A percentile compares a stretch with the other conserved stretches of the same genome.
These are phyloP conservation scores for Chlamydomonas schloesseri DNA, from an alignment of 139 green algal genomes.

Conservation along the genomic window DNA sequence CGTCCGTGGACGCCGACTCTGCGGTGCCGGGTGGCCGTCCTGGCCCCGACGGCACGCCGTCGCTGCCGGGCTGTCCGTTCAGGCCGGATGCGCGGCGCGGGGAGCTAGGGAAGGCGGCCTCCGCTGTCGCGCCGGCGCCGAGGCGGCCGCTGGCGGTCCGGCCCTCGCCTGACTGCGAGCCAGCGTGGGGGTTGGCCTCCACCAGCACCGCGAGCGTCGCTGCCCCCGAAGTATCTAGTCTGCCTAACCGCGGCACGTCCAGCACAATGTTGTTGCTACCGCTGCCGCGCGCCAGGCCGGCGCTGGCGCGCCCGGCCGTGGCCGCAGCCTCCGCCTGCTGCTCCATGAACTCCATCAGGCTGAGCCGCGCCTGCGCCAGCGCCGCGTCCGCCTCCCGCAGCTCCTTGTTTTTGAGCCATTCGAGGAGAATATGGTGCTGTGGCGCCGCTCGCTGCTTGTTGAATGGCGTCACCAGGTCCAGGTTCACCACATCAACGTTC, in stretches of 20 bases:
- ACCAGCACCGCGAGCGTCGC: slow-evolving; percentile 6
- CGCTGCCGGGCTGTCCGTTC: neutral
- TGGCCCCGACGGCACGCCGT: neutral
- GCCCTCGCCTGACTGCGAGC: neutral
- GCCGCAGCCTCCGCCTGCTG: slow-evolving; percentile 5
- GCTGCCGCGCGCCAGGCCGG: neutral
- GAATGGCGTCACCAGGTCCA: slow-evolving; percentile 35
- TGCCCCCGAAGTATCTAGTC: slow-evolving; percentile 3
- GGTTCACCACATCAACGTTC: slow-evolving; percentile 24
- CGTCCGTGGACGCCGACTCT: slow-evolving; percentile 21
- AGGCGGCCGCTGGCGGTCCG: neutral
- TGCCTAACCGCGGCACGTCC: neutral
- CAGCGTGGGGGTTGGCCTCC: neutral
- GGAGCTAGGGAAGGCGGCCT: neutral
- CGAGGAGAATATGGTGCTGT: slow-evolving; percentile 32
- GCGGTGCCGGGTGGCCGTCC: slow-evolving; percentile 12
- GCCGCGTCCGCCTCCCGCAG: slow-evolving; percentile 27
- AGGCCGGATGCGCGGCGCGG: neutral
- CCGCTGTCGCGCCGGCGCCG: neutral
- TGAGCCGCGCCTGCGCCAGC: slow-evolving; percentile 18
- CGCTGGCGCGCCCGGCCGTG: neutral
- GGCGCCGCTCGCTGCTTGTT: slow-evolving; percentile 41
- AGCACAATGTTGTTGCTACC: neutral
- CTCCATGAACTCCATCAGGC: slow-evolving; percentile 17
- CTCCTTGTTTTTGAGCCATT: slow-evolving; percentile 39